Conservation (phyloP, 768 basidiomycete genomes). For the Mycena polygramma region DNA sequence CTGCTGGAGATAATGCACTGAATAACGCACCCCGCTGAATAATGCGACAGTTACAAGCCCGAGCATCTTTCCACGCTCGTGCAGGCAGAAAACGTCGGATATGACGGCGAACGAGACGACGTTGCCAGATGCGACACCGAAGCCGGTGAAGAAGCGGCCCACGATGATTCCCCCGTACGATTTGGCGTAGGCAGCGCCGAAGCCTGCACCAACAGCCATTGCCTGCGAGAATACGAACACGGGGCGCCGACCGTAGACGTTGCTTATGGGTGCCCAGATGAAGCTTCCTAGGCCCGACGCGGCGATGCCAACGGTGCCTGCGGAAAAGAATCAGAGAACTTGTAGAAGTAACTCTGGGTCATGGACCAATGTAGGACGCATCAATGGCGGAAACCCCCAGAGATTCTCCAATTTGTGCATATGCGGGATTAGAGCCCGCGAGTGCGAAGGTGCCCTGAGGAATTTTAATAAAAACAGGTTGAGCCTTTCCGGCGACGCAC, state of each 20-base stretch:
- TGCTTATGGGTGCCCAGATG: conserved; percentile 42
- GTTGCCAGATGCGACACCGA: conserved; percentile 34
- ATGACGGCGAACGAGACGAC: conserved; percentile 36
- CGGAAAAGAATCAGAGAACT: neutral
- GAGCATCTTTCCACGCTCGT: conserved; percentile 38
- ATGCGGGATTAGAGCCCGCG: conserved; percentile 40
- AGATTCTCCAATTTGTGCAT: conserved; percentile 33
- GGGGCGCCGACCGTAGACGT: conserved; percentile 44
- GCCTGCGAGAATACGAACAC: conserved; percentile 39
- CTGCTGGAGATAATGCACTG: neutral
- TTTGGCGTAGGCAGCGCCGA: conserved; percentile 37
- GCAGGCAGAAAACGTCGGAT: conserved; percentile 37
- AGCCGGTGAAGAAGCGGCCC: conserved; percentile 36
- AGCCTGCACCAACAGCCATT: conserved; percentile 35
- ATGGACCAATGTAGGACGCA: conserved; percentile 33
- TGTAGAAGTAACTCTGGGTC: neutral
- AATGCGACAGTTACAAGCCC: conserved; percentile 36
- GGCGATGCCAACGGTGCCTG: conserved; percentile 3
- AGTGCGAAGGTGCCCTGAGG: conserved; percentile 34
- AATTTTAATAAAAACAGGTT: neutral
- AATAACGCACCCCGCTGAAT: conserved; percentile 35
- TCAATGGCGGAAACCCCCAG: conserved; percentile 27
- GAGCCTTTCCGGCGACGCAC: conserved; percentile 19
- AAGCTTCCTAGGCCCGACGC: conserved; percentile 29
- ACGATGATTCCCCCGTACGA: conserved; percentile 33